Percentiles rank a stretch among this genome's conserved stretches.
Conservation (phyloP, 177 flowering plant genomes). For the Vitis hybrid region DNA sequence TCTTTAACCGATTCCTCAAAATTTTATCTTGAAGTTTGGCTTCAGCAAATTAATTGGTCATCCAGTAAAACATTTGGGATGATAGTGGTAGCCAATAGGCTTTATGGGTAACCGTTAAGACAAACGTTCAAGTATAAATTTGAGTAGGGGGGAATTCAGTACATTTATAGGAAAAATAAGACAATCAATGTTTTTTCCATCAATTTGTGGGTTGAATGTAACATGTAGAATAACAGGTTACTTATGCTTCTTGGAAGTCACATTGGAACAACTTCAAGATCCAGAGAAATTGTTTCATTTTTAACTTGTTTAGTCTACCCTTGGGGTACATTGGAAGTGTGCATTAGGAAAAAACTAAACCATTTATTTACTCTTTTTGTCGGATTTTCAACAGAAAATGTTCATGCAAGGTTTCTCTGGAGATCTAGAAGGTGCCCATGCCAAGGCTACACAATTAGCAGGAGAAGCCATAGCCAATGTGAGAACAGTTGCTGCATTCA, state of each 20-base stretch:
- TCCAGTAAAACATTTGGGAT: neutral
- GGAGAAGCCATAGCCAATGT: conserved; percentile 94
- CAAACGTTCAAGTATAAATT: neutral
- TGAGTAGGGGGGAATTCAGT: neutral
- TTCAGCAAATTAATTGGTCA: too few species aligned
- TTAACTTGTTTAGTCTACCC: too few species aligned
- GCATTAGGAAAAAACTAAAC: neutral
- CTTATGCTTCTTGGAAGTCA: neutral
- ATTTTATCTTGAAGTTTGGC: neutral
- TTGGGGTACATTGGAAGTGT: too few species aligned
- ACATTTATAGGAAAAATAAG: neutral
- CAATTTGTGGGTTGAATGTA: neutral
- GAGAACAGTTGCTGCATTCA: conserved; percentile 95
- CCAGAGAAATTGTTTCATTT: neutral
- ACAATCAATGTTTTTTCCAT: too few species aligned
- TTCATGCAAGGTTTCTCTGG: conserved; percentile 96
- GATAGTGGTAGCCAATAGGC: too few species aligned
- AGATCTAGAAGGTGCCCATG: conserved; percentile 86
- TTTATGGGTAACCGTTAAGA: too few species aligned
- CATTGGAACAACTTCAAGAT: neutral
- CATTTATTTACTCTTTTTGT: neutral
- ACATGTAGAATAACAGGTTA: neutral
- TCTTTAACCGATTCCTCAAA: neutral
- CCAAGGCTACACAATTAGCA: conserved; percentile 91
- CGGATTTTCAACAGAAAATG: conserved; percentile 71